phyloP scores from a whole-genome alignment of 2,329 filamentous ascomycete species.

The Fusarium sp. region DNA sequence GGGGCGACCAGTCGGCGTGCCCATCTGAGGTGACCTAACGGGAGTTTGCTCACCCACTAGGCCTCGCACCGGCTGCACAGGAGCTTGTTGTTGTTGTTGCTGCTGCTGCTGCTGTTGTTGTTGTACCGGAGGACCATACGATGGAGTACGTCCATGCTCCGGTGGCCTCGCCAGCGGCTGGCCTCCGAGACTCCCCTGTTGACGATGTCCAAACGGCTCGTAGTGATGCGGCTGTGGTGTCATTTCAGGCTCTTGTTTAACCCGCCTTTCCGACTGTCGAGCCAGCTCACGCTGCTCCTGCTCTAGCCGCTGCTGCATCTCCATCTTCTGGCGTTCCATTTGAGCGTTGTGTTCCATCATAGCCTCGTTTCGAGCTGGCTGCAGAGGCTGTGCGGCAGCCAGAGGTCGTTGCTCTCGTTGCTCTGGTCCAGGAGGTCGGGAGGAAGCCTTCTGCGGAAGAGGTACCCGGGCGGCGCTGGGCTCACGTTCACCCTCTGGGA shows the following conservation, averaged over 20 bases:
- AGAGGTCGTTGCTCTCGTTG: conserved; percentile 53
- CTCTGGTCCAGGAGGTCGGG: conserved; percentile 51
- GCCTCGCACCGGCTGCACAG: conserved; percentile 56
- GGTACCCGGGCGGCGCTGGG: conserved; percentile 55
- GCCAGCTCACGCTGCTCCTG: conserved; percentile 49
- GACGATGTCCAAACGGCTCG: conserved; percentile 60
- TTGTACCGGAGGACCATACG: conserved; percentile 49
- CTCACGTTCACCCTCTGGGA: conserved; percentile 56
- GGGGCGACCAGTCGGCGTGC: conserved; percentile 55
- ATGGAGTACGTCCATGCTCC: conserved; percentile 59
- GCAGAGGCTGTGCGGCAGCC: conserved; percentile 54
- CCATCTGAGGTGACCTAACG: conserved; percentile 56
- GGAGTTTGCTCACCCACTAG: conserved; percentile 58
- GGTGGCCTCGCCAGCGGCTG: conserved; percentile 56
- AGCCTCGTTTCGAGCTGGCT: conserved; percentile 52
- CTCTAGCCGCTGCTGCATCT: conserved; percentile 51
- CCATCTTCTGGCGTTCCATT: conserved; percentile 52
- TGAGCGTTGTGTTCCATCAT: conserved; percentile 50
- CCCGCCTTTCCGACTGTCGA: conserved; percentile 50
- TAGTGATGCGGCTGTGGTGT: conserved; percentile 57
- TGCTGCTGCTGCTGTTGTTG: no score
- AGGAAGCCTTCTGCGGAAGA: conserved; percentile 57
- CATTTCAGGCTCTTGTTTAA: conserved; percentile 67
- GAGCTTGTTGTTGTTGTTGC: conserved; percentile 56
- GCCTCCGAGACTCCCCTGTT: conserved; percentile 56